These are phyloP conservation scores for Scorias spongiosa DNA, from an alignment of 2,329 filamentous ascomycete species.

Conservation along the genomic window DNA sequence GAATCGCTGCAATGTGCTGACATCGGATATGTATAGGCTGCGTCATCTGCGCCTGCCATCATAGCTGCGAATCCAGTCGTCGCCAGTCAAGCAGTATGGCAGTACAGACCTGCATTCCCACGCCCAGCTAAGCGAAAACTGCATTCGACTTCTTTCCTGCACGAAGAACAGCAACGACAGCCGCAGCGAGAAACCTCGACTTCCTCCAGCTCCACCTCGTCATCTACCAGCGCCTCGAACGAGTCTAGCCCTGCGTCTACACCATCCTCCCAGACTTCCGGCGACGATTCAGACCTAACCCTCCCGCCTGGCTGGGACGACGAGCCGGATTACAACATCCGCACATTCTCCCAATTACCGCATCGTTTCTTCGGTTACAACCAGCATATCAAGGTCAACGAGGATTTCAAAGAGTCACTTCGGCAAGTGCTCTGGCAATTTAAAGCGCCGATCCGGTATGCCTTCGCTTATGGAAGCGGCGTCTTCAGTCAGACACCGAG, in stretches of 20 bases:
- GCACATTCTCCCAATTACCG: slow-evolving; percentile 60
- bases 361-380: slow-evolving; percentile 79
- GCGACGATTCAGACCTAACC: slow-evolving; percentile 14
- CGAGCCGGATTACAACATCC: slow-evolving; percentile 54
- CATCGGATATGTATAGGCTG: slow-evolving; percentile 7
- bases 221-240: not conserved
- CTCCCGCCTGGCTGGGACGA: slow-evolving; percentile 56
- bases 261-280: slow-evolving; percentile 4
- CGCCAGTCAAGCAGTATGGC: slow-evolving; percentile 19
- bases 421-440: slow-evolving; percentile 84
- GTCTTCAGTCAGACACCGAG: slow-evolving; percentile 65
- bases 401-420: slow-evolving; percentile 84
- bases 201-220: not conserved
- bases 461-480: slow-evolving; percentile 92
- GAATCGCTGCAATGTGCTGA: not conserved
- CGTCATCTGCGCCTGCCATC: slow-evolving; percentile 16
- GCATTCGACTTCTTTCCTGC: slow-evolving; percentile 5
- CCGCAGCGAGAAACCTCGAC: not conserved
- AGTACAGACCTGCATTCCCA: slow-evolving; percentile 14
- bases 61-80: slow-evolving; percentile 19
- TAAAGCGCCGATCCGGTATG: slow-evolving; percentile 82
- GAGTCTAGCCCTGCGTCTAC: slow-evolving; percentile 1
- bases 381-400: slow-evolving; percentile 89
- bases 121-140: slow-evolving; percentile 7
- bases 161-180: slow-evolving; percentile 6